Evolutionary conservation across 2,329 filamentous ascomycete genomes (phyloP), one percentile per base, ranked within the genome.

Genomic region (Elsinoe ampelina): DNA sequence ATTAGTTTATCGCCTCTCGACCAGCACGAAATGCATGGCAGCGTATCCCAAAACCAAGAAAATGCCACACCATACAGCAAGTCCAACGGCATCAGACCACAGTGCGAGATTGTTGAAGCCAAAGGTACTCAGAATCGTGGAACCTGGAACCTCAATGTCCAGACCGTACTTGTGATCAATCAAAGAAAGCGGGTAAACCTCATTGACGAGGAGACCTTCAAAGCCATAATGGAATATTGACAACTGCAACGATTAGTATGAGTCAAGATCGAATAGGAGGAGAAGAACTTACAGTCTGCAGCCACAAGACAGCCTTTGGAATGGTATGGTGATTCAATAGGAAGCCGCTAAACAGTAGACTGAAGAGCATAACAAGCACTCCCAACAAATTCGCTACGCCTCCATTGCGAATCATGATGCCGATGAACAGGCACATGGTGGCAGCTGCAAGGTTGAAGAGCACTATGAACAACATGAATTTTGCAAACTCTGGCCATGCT

Each of bases 171-270:
- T 95, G 71, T 93, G 86, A 70, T 98, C 93, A 41, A 95, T 82
- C 22, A 98, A 80, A 0, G 87, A 92, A 42, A 98, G 77, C 65
- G 89, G 89, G 22, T 89, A 84, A 47, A 96, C 95, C 74, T 98
- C 93, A 67, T 97, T 98, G 64, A 98, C 93, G 61, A 97, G 95
- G 12, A 98, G 80, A 1, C 89, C 87, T 76, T 98, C 93, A 65
- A 97, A 97, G 4, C 86, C 92, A 68, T 95, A 98, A 70, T 98
- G 93, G 80, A 98, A 98, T 61, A 98, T 98, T 1, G 91, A 96
- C 7, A 98, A 75, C 73, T 86, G 63, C 26, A 55, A 10, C 3
- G 15, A 55, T 34, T 10, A 26, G 57, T 13, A 50, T 20, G 35
- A 34, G 13, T 54, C 32, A 19, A 19, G 32, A 11, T 20, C 8